Percentiles rank a stretch among this genome's conserved stretches.
These are phyloP conservation scores for Vickermania ingenoplastis DNA, from an alignment of 208 protist genomes.

Conservation along the genomic window DNA sequence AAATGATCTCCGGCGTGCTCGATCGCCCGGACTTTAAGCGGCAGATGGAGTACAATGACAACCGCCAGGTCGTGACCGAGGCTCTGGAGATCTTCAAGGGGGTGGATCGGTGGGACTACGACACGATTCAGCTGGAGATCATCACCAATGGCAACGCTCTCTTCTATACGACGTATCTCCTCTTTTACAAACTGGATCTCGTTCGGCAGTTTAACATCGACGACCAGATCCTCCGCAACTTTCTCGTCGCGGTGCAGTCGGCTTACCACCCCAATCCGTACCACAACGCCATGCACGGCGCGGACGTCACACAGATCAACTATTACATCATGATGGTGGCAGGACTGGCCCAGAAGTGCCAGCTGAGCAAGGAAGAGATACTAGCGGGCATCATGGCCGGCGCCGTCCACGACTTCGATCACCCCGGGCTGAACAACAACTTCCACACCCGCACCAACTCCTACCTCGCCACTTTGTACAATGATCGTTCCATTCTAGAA, in stretches of 20 bases:
- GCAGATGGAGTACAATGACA: slow-evolving; percentile 32
- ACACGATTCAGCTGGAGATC: slow-evolving; percentile 79
- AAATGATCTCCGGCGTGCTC: slow-evolving; percentile 42
- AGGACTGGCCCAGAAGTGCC: slow-evolving; percentile 52
- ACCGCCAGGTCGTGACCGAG: slow-evolving; percentile 42
- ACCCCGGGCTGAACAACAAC: slow-evolving; percentile 95
- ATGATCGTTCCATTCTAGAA: slow-evolving; percentile 91
- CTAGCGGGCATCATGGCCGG: slow-evolving; percentile 85
- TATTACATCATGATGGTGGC: slow-evolving; percentile 89
- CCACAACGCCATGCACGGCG: slow-evolving; percentile 89
- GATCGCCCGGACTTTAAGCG: slow-evolving; percentile 42
- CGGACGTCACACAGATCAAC: slow-evolving; percentile 89
- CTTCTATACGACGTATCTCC: slow-evolving; percentile 76
- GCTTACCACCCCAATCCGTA: slow-evolving; percentile 89
- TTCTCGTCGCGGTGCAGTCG: slow-evolving; percentile 73
- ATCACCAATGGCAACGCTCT: slow-evolving; percentile 83
- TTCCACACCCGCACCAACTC: slow-evolving; percentile 91
- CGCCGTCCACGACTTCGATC: slow-evolving; percentile 94
- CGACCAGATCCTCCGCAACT: slow-evolving; percentile 69
- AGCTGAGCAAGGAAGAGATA: slow-evolving; percentile 81
- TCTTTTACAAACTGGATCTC: slow-evolving; percentile 85
- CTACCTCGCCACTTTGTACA: slow-evolving; percentile 89
- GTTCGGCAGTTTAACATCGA: slow-evolving; percentile 78
- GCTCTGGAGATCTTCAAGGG: slow-evolving; percentile 77
- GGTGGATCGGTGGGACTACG: slow-evolving; percentile 84